Conservation (phyloP, 306 rosid species). For the Quillaja saponaria region DNA sequence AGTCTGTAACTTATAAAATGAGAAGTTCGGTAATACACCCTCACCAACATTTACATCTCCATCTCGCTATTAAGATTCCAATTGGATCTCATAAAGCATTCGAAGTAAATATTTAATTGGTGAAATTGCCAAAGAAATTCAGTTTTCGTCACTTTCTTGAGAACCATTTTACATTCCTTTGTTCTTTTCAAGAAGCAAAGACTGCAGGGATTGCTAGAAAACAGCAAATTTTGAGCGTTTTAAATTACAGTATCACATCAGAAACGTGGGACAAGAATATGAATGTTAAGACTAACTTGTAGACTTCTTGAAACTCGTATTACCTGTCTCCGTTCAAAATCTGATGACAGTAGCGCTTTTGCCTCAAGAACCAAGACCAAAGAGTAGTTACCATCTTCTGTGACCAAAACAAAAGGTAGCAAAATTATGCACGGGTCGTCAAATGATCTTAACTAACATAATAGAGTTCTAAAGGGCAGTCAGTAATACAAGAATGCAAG, state of each 20-base stretch:
- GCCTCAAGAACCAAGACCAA: constrained; percentile 82
- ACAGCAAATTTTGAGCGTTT: background rate
- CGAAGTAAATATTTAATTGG: too few species aligned
- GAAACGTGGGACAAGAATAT: background rate
- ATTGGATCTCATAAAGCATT: too few species aligned
- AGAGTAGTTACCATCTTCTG: constrained; percentile 72
- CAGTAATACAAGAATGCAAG: background rate
- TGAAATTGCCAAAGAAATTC: too few species aligned
- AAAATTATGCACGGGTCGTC: constrained; percentile 20
- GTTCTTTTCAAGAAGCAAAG: constrained; percentile 3
- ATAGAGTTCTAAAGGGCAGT: background rate
- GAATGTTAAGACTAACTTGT: background rate
- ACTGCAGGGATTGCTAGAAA: background rate
- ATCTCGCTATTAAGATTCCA: too few species aligned
- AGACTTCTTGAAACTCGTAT: background rate
- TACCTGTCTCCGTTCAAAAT: constrained; percentile 94
- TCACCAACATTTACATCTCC: too few species aligned
- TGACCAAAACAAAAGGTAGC: constrained; percentile 53
- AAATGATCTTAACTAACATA: background rate
- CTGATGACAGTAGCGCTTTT: constrained; percentile 71
- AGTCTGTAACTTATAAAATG: constrained; percentile 12
- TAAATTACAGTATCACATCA: background rate
- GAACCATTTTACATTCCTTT: background rate
- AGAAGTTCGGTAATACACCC: constrained; percentile 25
- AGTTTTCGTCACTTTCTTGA: background rate